phyloP scores from a whole-genome alignment of 768 basidiomycete genomes.

The Lactifluus piperatus region DNA sequence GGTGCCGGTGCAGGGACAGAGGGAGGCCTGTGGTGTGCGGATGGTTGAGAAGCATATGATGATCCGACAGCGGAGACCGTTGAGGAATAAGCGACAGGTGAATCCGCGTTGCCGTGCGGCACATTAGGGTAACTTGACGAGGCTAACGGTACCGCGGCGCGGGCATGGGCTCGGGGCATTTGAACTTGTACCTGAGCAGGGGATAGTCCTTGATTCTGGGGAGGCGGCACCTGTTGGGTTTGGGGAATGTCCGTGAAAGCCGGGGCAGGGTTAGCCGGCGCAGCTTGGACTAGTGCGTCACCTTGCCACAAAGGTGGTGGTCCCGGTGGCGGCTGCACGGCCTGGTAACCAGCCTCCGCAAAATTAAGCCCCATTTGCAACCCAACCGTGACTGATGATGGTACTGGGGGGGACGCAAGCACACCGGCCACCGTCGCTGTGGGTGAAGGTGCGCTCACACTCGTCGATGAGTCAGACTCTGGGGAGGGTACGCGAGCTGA shows the following conservation, averaged over 20 bases:
- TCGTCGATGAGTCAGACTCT: slow-evolving; percentile 16
- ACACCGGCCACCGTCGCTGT: slow-evolving; percentile 4
- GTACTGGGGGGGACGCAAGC: not conserved
- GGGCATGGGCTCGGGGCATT: not conserved
- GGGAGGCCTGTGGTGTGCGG: not conserved
- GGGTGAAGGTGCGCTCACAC: slow-evolving; percentile 16
- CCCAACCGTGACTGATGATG: not conserved
- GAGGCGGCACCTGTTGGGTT: not conserved
- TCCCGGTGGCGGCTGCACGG: not conserved
- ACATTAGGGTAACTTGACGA: slow-evolving; percentile 6
- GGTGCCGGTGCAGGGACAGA: not conserved
- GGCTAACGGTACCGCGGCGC: not conserved
- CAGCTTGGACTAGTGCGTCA: not conserved
- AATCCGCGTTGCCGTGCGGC: slow-evolving; percentile 3
- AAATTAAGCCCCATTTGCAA: slow-evolving; percentile 1
- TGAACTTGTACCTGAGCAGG: slow-evolving; percentile 3
- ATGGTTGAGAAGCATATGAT: not conserved
- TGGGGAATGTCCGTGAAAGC: slow-evolving; percentile 9
- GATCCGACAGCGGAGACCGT: not conserved
- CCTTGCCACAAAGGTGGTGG: slow-evolving; percentile 12
- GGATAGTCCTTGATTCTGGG: not conserved
- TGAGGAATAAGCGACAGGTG: slow-evolving; percentile 5
- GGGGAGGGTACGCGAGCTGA: slow-evolving; percentile 15
- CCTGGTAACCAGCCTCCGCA: not conserved
- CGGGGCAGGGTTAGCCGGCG: slow-evolving; percentile 6